Evolutionary conservation across 805 yeast genomes (phyloP), one percentile per base, ranked within the genome.

Genomic region (Kodamaea kakaduensis): DNA sequence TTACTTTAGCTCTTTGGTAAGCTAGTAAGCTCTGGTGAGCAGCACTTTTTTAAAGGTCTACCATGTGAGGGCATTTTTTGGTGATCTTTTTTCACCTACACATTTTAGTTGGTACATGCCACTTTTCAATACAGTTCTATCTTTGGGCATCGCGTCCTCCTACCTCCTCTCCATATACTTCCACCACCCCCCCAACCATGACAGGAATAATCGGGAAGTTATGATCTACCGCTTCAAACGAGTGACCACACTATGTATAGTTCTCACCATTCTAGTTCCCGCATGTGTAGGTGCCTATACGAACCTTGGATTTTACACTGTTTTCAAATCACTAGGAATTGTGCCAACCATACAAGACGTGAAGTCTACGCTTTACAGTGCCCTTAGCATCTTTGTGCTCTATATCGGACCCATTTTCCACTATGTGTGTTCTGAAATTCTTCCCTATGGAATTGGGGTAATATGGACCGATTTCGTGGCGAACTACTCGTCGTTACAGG

Each of bases 131-230:
- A 27, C 37, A 15, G 9, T 17, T 0, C 45, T 62, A 5, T 52
- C 71, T 0, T 20, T 59, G 0, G 27, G 52, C 0, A 50, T 74
- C 3, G 69, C 82, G 1, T 36, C 59, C 9, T 56, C 68, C 3
- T 78, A 76, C 48, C 81, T 78, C 10, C 46, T 54, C 3, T 61
- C 58, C 18, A 56, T 77, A 10, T 68, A 68, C 43, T 34, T 57
- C 13, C 23, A 32, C 9, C 52, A 41, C 29, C 67, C 69, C 1
- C 26, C 32, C 5, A 48, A 46, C 3, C 46, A 40, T 16, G 52
- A 51, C 32, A 49, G 84, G 21, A 62, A 77, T 48, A 69, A 74
- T 25, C 64, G 67, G 0, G 30, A 13, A 0, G 71, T 76, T 4
- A 63, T 77, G 2, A 42, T 45, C 24, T 56, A 64, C 31, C 55